Evolutionary conservation across 768 basidiomycete genomes (phyloP).

Genomic region (Coprinopsis strossmayeri): DNA sequence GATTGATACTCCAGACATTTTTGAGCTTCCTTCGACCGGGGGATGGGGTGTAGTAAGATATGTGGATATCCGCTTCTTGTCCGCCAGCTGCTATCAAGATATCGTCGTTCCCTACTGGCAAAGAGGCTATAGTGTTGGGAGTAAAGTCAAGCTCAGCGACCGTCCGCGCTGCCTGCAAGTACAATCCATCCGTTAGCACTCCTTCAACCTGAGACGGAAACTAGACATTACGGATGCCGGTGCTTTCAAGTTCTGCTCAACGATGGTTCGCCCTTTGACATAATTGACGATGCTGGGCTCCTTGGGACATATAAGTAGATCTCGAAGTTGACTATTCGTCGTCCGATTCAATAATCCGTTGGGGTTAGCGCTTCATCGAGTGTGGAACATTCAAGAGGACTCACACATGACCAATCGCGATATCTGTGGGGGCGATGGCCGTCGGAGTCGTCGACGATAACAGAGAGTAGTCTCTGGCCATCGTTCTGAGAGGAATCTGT

Average conservation of each 20-base stretch:
- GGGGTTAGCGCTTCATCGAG: too few species aligned
- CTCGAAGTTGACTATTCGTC: constrained; percentile 57
- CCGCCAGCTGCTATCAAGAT: constrained; percentile 73
- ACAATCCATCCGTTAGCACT: constrained; percentile 2
- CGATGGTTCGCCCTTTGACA: constrained; percentile 40
- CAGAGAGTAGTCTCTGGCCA: constrained; percentile 42
- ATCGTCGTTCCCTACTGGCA: constrained; percentile 40
- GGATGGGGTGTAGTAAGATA: constrained; percentile 41
- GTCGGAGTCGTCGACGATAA: constrained; percentile 38
- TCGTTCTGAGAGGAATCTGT: constrained; percentile 17
- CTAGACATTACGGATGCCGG: constrained; percentile 14
- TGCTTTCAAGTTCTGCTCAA: constrained; percentile 48
- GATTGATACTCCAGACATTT: constrained; percentile 49
- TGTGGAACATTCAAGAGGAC: constrained; percentile 14
- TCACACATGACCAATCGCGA: constrained; percentile 60
- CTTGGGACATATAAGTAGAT: constrained; percentile 70
- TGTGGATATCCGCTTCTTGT: constrained; percentile 64
- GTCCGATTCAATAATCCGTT: not conserved
- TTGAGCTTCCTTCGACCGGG: constrained; percentile 11
- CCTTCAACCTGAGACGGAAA: not conserved
- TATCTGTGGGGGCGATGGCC: constrained; percentile 31
- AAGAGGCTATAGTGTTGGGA: constrained; percentile 59
- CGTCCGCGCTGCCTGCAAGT: constrained; percentile 32
- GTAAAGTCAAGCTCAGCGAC: constrained; percentile 50
- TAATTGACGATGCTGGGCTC: constrained; percentile 60